Base-by-base conservation (phyloP, 176 grass and related monocot genomes). In the Oryza brachyantha region DNA sequence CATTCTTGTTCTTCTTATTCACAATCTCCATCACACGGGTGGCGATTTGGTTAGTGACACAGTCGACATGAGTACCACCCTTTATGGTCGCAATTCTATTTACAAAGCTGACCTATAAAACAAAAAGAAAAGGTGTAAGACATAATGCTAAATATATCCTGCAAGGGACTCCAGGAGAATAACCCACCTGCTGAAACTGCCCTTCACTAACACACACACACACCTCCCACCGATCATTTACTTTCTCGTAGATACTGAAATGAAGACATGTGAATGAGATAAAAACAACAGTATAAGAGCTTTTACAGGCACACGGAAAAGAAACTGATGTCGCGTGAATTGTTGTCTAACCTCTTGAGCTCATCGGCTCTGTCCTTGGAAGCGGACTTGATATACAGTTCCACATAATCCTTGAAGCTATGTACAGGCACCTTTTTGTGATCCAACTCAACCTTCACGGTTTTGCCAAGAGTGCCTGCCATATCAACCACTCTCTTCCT, bases 151-250 rank as follows among this genome's bases (percentile, higher is more conserved):
- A 68, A 31, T 19, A 73, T 8, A 79, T 29, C 11, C 6, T 61
- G 34, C 17, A 63, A 57, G 3, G 46, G 13, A 24, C 40, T 14
- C n/a, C 8, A 41, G 29, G 42, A 35, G 43, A 5, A 7, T 42
- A 69, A 39, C 24, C 25, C 1, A 54, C 95, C 92, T 97, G 95
- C 74, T 94, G 95, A 77, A 98, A 98, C 61, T 98, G 95, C 27
- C 95, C 95, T 80, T 98, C 95, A 63, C 92, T 98, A 75, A 60
- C 74, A 80, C 54, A 73, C 29, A 94, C 85, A 65, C 82, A 94
- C 29, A 98, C 89, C 74, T 98, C 95, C 95, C 95, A 98, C 10
- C 95, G 73, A 68, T 98, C 95, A 54, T 94, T 98, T 22, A 97
- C 65, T 29, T 85, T 69, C 5, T 89, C 78, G 24, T 34, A 61